These are phyloP conservation scores for Penicillium sp. DNA, from an alignment of 2,329 filamentous ascomycete genomes.

Conservation along the genomic window DNA sequence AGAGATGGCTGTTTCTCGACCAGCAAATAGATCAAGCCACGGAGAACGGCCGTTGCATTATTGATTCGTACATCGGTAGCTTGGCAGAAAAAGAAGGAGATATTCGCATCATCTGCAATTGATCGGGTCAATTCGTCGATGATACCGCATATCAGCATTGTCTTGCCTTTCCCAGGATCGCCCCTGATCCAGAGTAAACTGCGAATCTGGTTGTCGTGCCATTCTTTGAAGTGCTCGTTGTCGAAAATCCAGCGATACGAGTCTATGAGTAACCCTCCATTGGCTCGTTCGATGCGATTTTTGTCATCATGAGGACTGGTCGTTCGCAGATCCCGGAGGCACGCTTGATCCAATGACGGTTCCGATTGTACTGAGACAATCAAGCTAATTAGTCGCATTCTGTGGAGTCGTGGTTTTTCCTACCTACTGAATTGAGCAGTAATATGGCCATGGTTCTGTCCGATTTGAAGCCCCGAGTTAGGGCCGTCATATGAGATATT, in stretches of 20 bases:
- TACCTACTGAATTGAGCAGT: no score
- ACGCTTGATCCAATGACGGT: background rate
- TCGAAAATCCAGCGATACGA: slow-evolving; percentile 20
- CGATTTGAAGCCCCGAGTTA: no score
- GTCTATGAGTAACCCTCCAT: background rate
- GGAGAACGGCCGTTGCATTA: slow-evolving; percentile 37
- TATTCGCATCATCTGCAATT: background rate
- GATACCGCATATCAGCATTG: slow-evolving; percentile 20
- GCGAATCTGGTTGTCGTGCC: slow-evolving; percentile 6
- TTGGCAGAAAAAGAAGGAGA: slow-evolving; percentile 30
- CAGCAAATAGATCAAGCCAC: slow-evolving; percentile 42
- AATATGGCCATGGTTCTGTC: no score
- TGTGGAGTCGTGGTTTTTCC: background rate
- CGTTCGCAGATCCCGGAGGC: background rate
- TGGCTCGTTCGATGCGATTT: background rate
- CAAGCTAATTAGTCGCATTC: background rate
- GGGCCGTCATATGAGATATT: background rate
- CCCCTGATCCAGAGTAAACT: background rate
- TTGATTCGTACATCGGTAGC: slow-evolving; percentile 35
- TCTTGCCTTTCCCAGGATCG: slow-evolving; percentile 20
- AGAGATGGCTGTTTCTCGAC: slow-evolving; percentile 29
- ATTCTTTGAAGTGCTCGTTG: slow-evolving; percentile 15
- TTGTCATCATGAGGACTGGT: background rate
- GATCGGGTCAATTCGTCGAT: slow-evolving; percentile 1
- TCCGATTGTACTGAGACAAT: background rate